Evolutionary conservation across 345 rosid species (phyloP), one percentile per base, ranked within the genome.

Genomic region (Atalantia buxifolia): DNA sequence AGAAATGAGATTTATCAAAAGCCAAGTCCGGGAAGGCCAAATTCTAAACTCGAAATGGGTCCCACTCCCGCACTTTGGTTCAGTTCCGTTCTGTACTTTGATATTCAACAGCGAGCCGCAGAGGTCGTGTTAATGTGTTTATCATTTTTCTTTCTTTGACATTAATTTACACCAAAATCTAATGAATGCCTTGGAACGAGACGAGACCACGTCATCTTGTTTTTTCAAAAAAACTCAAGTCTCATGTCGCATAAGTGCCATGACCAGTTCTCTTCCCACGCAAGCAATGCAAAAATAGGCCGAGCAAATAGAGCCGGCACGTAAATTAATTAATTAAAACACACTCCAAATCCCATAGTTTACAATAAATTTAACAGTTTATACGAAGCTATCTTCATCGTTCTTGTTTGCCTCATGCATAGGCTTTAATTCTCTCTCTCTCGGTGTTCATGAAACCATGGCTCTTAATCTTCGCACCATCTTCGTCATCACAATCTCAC

Each of bases 301-400:
- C 65, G 38, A 76, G 4, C 38, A 60, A 68, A 73, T 45, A 69
- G 31, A 74, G 73, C 79, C 79, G 81, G 81, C 81, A 40, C 40
- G 69, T 73, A 80, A 45, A 45, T 45, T 13, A 13, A 12, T 45
- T 45, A 66, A 69, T 9, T 61, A 7, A 71, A 59, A 45, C 55
- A 45, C 62, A 38, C 19, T n/a, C 77, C 40, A 33, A 24, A 48
- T 50, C 16, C 50, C 5, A 45, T 45, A 3, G 9, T 45, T 45
- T 45, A 13, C 5, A 3, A 13, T 74, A 16, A 55, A 66, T 81
- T 48, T 74, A 74, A 61, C 40, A 24, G 9, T n/a, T 57, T 3
- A n/a, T 7, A 36, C 55, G 16, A 57, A 72, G 33, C 65, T 56
- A 1, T 53, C 64, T 28, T 55, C 62, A 9, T 67, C 45, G 0